Evolutionary conservation across 2,329 filamentous ascomycete species (phyloP), one percentile per base, ranked within the genome.

Genomic region (Trichophyton benhamiae): DNA sequence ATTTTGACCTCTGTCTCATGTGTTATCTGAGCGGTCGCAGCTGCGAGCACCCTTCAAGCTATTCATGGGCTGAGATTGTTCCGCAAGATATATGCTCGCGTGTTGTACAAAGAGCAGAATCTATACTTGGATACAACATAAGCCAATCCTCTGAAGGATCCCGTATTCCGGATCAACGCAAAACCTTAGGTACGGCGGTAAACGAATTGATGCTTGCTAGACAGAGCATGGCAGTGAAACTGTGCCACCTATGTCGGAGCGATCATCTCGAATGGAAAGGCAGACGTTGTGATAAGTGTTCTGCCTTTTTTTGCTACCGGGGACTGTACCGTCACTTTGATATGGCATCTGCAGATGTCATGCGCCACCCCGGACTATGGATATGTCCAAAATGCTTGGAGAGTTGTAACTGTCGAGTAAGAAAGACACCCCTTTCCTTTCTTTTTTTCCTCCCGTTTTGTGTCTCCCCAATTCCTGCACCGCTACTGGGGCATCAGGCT

Each of bases 281-380:
- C 7, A 65, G 67, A 49, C 65, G 67, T 5, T 73, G 71, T 59
- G 67, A 69, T 52, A 66, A 67, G 42, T 73, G 71, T 63, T 68
- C 68, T 3, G 70, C 71, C 3, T 73, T 73, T 38, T 74, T 73
- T 62, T 73, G 71, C 60, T 72, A 70, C 58, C 69, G 72, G 15
- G 72, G 72, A 11, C 67, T 74, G 8, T 69, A 71, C 61, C 69
- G 72, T 7, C 72, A 74, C 61, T 74, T 74, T 59, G 72, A 73
- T 63, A 65, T 72, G 53, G 67, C 70, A 53, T 66, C 70, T 5
- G 65, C 68, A 17, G 64, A 70, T 57, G 67, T 73, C 11, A 64
- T 74, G 25, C 67, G 69, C 20, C 68, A 68, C 33, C 61, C 62
- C n/a, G 67, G 66, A 2, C 58, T 68, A 5, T 73, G 72, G 71